Evolutionary conservation across 1,284 basidiomycete species (phyloP).

Genomic region (Austroboletus rostrupii): DNA sequence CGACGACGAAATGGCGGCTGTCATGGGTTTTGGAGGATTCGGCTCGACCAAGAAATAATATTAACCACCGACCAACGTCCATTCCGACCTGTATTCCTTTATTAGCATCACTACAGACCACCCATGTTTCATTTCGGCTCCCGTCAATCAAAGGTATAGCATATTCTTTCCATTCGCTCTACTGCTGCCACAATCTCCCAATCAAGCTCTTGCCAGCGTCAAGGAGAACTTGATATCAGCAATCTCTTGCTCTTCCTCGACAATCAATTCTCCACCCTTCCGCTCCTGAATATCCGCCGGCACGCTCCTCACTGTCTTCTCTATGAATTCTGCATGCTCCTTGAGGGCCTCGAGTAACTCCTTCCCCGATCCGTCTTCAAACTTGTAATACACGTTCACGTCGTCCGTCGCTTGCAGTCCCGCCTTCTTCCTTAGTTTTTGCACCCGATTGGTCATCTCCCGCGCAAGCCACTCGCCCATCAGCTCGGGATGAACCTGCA

Average conservation of each 20-base stretch:
- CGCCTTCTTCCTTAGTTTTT: conserved; percentile 94
- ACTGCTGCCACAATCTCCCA: background rate
- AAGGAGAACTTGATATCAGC: conserved; percentile 78
- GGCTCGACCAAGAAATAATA: conserved; percentile 74
- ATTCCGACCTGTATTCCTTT: conserved; percentile 30
- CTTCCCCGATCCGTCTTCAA: conserved; percentile 66
- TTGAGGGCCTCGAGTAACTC: conserved; percentile 72
- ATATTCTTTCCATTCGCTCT: conserved; percentile 1
- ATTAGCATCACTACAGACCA: conserved; percentile 2
- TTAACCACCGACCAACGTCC: background rate
- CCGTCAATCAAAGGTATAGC: conserved; percentile 18
- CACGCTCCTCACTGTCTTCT: conserved; percentile 72
- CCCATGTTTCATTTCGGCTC: background rate
- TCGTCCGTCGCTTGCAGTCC: conserved; percentile 94
- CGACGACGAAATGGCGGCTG: conserved; percentile 67
- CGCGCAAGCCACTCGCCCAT: conserved; percentile 86
- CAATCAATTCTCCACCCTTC: conserved; percentile 43
- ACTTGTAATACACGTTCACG: conserved; percentile 84
- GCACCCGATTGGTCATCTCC: conserved; percentile 91
- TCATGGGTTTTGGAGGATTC: conserved; percentile 95
- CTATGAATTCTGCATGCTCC: conserved; percentile 70
- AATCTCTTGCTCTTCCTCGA: conserved; percentile 87
- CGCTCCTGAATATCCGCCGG: conserved; percentile 61
- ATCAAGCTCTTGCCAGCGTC: conserved; percentile 47
- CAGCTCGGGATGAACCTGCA: conserved; percentile 83